Conservation (phyloP, 2,329 filamentous ascomycete species). For the Aureobasidium sp. region DNA sequence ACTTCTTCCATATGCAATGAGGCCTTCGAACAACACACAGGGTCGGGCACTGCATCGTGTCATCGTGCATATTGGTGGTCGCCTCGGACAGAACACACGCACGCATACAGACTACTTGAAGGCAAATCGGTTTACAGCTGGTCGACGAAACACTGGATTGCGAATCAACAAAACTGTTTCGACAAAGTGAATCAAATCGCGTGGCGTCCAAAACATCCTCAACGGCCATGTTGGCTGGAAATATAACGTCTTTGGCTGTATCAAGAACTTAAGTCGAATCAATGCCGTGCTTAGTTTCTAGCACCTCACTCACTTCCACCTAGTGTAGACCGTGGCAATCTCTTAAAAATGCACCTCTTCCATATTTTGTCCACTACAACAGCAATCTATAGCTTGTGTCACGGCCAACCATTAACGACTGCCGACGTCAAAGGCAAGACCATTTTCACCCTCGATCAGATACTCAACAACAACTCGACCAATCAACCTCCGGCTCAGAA, state of each 20-base stretch:
- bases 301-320: neutral
- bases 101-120: neutral
- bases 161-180: neutral
- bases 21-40: neutral
- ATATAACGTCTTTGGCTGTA: neutral
- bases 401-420: neutral
- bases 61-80: neutral
- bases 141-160: neutral
- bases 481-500: neutral
- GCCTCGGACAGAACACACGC: neutral
- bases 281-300: neutral
- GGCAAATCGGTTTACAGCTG: neutral
- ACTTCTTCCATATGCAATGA: neutral
- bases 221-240: constrained; percentile 2
- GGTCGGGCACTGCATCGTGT: neutral
- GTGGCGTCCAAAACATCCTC: neutral
- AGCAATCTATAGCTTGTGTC: neutral
- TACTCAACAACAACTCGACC: neutral
- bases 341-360: neutral
- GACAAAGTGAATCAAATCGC: neutral
- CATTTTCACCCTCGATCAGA: neutral
- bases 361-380: neutral
- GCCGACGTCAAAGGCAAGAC: neutral
- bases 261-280: neutral
- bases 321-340: neutral